Percentiles rank a stretch among this genome's conserved stretches.
phyloP scores from a whole-genome alignment of 2,329 filamentous ascomycete genomes.

The Cadophora gregata region DNA sequence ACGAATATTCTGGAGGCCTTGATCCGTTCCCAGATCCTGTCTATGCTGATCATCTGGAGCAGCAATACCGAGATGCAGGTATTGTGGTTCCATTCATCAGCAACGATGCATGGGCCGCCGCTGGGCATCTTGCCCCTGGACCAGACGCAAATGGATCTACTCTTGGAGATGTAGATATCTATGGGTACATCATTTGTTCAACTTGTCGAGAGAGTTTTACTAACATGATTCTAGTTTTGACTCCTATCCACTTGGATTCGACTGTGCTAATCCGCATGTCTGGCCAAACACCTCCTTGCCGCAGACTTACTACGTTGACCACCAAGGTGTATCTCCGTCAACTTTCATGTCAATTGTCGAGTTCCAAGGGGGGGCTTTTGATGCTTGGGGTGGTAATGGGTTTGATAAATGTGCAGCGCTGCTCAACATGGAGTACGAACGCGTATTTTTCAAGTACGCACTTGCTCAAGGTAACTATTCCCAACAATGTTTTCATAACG shows the following conservation, averaged over 20 bases:
- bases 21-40: slow-evolving; percentile 63
- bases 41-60: slow-evolving; percentile 66
- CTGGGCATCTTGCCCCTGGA: slow-evolving; percentile 23
- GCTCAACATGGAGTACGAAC: slow-evolving; percentile 71
- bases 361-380: slow-evolving; percentile 62
- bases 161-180: slow-evolving; percentile 31
- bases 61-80: slow-evolving; percentile 53
- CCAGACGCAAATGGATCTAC: slow-evolving; percentile 17
- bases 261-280: slow-evolving; percentile 18
- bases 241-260: slow-evolving; percentile 43
- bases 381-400: slow-evolving; percentile 63
- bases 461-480: background rate
- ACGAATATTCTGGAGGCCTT: slow-evolving; percentile 66
- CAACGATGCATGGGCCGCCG: slow-evolving; percentile 62
- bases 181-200: slow-evolving; percentile 37
- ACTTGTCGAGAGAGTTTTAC: background rate
- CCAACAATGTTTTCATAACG: background rate
- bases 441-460: slow-evolving; percentile 41
- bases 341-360: slow-evolving; percentile 66
- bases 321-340: slow-evolving; percentile 63
- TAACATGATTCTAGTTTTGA: slow-evolving; percentile 30
- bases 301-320: slow-evolving; percentile 57
- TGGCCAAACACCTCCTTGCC: slow-evolving; percentile 38
- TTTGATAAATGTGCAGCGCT: slow-evolving; percentile 64
- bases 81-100: slow-evolving; percentile 75